phyloP scores from a whole-genome alignment of 805 yeast species.

The Suhomyces prunicola region DNA sequence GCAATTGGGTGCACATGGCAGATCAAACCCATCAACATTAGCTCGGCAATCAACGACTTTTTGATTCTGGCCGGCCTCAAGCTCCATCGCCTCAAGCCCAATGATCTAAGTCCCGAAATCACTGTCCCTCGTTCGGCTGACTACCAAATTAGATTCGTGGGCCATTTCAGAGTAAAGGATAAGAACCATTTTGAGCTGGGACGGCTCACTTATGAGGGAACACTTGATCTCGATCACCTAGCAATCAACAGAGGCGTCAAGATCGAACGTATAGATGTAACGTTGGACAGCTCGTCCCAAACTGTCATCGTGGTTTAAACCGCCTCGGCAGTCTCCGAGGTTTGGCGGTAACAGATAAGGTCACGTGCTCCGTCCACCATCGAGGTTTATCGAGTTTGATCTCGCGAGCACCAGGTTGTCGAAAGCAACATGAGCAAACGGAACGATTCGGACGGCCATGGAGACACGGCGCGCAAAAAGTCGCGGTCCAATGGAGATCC shows the following conservation, averaged over 20 bases:
- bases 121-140: constrained; percentile 7
- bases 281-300: neutral
- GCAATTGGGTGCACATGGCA: constrained; percentile 19
- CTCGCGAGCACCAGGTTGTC: no score
- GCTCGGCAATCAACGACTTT: constrained; percentile 15
- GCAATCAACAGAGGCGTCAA: constrained; percentile 32
- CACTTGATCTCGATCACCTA: constrained; percentile 30
- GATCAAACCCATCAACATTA: constrained; percentile 24
- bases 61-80: constrained; percentile 23
- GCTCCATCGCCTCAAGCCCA: constrained; percentile 22
- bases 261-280: constrained; percentile 6
- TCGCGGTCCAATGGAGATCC: neutral
- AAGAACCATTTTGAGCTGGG: constrained; percentile 17
- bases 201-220: constrained; percentile 22
- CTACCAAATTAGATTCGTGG: constrained; percentile 24
- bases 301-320: neutral
- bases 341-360: neutral
- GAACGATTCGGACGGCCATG: neutral
- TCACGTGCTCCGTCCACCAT: neutral
- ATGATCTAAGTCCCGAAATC: constrained; percentile 16
- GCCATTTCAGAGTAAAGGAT: constrained; percentile 21
- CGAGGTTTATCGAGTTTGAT: neutral
- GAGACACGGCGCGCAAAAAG: neutral
- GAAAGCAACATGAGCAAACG: neutral
- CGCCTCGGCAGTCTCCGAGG: neutral